Evolutionary conservation across 2,329 filamentous ascomycete species (phyloP), one percentile per base, ranked within the genome.

Genomic region (Colletotrichum phormii): DNA sequence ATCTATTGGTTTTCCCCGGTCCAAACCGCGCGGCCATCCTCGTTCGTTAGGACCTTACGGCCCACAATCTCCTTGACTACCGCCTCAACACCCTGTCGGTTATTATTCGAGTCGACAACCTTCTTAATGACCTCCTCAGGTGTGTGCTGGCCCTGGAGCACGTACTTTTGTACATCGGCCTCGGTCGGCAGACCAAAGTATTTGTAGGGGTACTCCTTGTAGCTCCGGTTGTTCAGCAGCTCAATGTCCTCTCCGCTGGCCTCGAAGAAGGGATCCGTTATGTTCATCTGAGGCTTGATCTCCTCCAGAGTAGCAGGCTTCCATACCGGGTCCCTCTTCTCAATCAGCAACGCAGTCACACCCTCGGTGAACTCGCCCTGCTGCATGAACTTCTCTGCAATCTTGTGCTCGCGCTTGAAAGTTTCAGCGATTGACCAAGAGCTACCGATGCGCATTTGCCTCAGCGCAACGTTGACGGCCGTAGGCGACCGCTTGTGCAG

Each of bases 351-450:
- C 29, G 95, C 92, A 64, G 90, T 90, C n/a, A 99, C 96, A 66
- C 97, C 97, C 84, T 97, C 94, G 55, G 91, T 91, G 79, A 99
- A 99, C 83, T 99, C 97, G 5, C 90, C 93, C 81, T 97, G 93
- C 69, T 88, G 88, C 96, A 99, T 98, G 86, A 99, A 98, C 75
- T 91, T 90, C 71, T 89, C 86, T 2, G 96, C 95, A 72, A 99
- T 95, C 79, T 93, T 89, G 83, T 97, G 90, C 85, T 99, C 97
- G 75, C 91, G 91, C 80, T 92, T 87, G 87, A 98, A 99, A 0
- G 96, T 92, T 83, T 98, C 89, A 18, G 89, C 86, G 78, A 99
- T 98, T 75, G 88, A 88, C 97, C 97, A 98, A 42, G 86, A 80
- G 76, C 85, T 84, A 73, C 94, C 95, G 61, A 93, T 83, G 76